A percentile compares a stretch with the other conserved stretches of the same genome.
These are phyloP conservation scores for Scalesia atractyloides DNA, from an alignment of 129 eudicot genomes.

Conservation along the genomic window DNA sequence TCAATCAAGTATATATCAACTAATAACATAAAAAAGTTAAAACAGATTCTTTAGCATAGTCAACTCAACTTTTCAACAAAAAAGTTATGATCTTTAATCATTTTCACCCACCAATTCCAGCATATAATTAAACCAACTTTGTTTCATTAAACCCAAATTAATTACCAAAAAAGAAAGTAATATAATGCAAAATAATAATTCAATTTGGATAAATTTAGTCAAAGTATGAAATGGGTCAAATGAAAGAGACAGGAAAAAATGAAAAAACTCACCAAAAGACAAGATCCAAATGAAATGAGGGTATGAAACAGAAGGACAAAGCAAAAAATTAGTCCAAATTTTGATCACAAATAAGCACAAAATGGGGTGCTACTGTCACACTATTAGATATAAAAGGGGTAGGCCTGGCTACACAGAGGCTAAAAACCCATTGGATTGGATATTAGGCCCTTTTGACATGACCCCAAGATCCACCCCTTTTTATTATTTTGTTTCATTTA, in stretches of 20 bases:
- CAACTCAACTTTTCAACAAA: conserved; percentile 8
- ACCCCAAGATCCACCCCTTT: conserved; percentile 10
- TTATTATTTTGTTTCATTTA: conserved; percentile 2
- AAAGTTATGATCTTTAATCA: conserved; percentile 20
- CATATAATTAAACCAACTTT: conserved; percentile 17
- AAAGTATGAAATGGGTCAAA: conserved; percentile 24
- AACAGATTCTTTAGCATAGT: conserved; percentile 19
- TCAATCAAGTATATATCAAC: conserved; percentile 6
- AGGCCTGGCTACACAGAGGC: conserved; percentile 13
- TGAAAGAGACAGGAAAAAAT: conserved; percentile 31
- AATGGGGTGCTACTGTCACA: conserved; percentile 34
- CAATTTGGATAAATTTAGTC: conserved; percentile 4
- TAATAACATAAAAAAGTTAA: conserved; percentile 5
- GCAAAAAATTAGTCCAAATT: conserved; percentile 37
- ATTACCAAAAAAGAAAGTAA: neutral
- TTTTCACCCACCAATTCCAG: conserved; percentile 16
- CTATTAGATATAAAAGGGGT: conserved; percentile 15
- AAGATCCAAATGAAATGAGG: conserved; percentile 47
- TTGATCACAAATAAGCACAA: conserved; percentile 48
- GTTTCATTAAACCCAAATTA: neutral
- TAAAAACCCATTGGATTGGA: conserved; percentile 8
- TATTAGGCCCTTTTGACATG: conserved; percentile 3
- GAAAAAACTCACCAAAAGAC: conserved; percentile 34
- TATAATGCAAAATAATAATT: neutral
- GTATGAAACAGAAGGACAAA: conserved; percentile 35